Evolutionary conservation across 2,329 filamentous ascomycete species (phyloP).

Genomic region (Trichophyton simii): DNA sequence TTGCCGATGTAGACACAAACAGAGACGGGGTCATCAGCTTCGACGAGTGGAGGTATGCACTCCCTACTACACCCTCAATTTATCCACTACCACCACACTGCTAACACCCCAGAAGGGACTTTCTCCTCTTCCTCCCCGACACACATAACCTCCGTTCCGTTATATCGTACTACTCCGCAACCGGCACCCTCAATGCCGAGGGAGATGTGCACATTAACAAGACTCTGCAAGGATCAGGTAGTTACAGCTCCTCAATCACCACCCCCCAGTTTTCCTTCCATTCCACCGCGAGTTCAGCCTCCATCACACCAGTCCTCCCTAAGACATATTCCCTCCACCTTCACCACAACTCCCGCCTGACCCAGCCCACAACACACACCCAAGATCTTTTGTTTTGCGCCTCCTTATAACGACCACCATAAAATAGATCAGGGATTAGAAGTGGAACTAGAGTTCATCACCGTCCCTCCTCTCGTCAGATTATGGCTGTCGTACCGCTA

Average conservation of each 20-base stretch:
- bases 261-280: slow-evolving; percentile 14
- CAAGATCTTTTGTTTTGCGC: slow-evolving; percentile 8
- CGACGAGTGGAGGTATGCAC: slow-evolving; percentile 79
- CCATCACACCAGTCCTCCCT: slow-evolving; percentile 41
- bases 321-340: slow-evolving; percentile 23
- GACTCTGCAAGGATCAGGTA: slow-evolving; percentile 82
- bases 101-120: slow-evolving; percentile 50
- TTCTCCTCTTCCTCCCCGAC: slow-evolving; percentile 72
- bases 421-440: slow-evolving; percentile 19
- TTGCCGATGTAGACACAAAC: slow-evolving; percentile 78
- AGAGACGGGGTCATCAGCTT: slow-evolving; percentile 78
- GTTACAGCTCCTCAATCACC: slow-evolving; percentile 34
- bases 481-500: slow-evolving; percentile 34
- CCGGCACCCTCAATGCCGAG: slow-evolving; percentile 80
- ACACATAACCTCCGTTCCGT: slow-evolving; percentile 62
- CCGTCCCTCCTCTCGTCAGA: slow-evolving; percentile 30
- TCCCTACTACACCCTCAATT: slow-evolving; percentile 13
- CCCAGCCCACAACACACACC: slow-evolving; percentile 10
- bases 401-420: slow-evolving; percentile 2
- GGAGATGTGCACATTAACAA: slow-evolving; percentile 92
- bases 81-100: background rate
- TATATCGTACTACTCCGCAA: slow-evolving; percentile 80
- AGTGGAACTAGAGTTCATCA: slow-evolving; percentile 31
- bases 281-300: background rate
- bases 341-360: slow-evolving; percentile 13